Conservation (phyloP, 345 rosid species). For the Murraya koenigii region DNA sequence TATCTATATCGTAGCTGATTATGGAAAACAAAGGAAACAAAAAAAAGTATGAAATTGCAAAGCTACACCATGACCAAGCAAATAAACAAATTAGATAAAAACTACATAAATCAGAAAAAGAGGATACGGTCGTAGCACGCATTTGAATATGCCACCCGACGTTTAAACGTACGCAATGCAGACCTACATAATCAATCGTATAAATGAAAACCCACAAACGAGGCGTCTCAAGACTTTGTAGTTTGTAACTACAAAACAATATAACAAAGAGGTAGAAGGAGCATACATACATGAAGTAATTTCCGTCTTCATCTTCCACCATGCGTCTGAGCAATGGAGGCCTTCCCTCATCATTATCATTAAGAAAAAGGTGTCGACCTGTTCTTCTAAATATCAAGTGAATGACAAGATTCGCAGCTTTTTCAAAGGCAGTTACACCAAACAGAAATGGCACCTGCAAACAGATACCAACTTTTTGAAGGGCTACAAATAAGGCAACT, state of each 20-base stretch:
- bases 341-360: constrained; percentile 74
- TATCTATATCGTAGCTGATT: constrained; percentile 47
- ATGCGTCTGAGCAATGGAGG: constrained; percentile 80
- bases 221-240: constrained; percentile 2
- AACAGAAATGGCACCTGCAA: constrained; percentile 96
- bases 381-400: constrained; percentile 96
- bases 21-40: constrained; percentile 35
- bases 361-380: constrained; percentile 91
- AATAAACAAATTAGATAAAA: constrained; percentile 5
- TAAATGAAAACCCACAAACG: constrained; percentile 1
- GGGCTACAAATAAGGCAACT: neutral
- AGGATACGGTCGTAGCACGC: constrained; percentile 91
- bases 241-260: neutral
- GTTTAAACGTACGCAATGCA: constrained; percentile 71
- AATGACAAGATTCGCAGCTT: constrained; percentile 73
- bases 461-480: constrained; percentile 14
- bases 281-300: constrained; percentile 62
- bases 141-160: constrained; percentile 89
- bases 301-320: constrained; percentile 64
- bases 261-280: neutral
- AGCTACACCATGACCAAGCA: neutral
- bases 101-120: constrained; percentile 7
- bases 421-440: constrained; percentile 87
- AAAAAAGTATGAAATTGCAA: neutral
- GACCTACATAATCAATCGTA: constrained; percentile 57